Conservation (phyloP, 441 rosid genomes). For the Croton laevigatus region DNA sequence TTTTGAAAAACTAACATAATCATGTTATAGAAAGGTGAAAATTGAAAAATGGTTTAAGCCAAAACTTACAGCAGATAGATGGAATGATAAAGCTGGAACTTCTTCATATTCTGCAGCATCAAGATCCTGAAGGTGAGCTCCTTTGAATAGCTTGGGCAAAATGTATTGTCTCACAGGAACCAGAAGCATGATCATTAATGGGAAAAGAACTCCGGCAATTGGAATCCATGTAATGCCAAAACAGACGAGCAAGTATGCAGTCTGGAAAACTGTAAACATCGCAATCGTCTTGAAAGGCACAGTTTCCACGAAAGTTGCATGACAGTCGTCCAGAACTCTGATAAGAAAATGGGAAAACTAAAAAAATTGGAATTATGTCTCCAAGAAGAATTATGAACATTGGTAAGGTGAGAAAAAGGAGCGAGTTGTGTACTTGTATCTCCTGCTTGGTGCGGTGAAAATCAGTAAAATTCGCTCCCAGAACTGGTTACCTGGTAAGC, state of each 20-base stretch:
- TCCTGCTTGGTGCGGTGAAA: conserved; percentile 68
- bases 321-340: conserved; percentile 65
- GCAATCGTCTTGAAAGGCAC: conserved; percentile 74
- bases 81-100: conserved; percentile 50
- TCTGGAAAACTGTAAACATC: conserved; percentile 57
- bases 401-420: conserved; percentile 5
- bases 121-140: conserved; percentile 64
- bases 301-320: conserved; percentile 57
- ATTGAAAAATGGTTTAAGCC: not conserved
- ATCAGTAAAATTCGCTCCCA: conserved; percentile 79
- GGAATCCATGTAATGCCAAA: conserved; percentile 82
- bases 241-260: conserved; percentile 58
- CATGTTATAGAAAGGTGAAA: too few species aligned
- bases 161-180: conserved; percentile 68
- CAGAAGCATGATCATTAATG: conserved; percentile 68
- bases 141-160: conserved; percentile 62
- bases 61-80: conserved; percentile 45
- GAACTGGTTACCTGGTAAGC: conserved; percentile 78
- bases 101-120: conserved; percentile 81
- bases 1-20: too few species aligned
- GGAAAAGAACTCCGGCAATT: conserved; percentile 71
- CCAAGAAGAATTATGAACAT: not conserved
- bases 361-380: not conserved
- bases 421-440: conserved; percentile 54
- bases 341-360: conserved; percentile 1